These are phyloP conservation scores for Podila epigama DNA, from an alignment of 192 early-diverging fungal genomes.

Conservation along the genomic window DNA sequence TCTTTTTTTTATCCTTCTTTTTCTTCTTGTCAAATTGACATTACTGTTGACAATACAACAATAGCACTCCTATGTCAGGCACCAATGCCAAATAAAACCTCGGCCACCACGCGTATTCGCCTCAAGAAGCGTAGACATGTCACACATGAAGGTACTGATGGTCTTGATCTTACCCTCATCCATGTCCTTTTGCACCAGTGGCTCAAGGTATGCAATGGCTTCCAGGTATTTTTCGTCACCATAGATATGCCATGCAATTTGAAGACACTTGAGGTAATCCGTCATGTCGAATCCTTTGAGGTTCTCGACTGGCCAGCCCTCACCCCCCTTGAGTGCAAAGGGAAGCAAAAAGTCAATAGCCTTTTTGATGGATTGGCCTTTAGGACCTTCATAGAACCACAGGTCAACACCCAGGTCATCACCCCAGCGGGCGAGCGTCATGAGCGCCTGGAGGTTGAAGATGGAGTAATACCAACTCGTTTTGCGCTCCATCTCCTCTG, in stretches of 20 bases:
- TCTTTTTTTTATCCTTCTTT: too few relatives aligned
- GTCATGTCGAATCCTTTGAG: constrained; percentile 52
- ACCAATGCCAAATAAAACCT: constrained; percentile 49
- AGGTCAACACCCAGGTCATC: constrained; percentile 50
- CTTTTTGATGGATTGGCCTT: constrained; percentile 54
- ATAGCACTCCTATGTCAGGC: constrained; percentile 44
- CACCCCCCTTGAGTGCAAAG: constrained; percentile 51
- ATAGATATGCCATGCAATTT: constrained; percentile 60
- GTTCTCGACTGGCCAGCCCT: constrained; percentile 60
- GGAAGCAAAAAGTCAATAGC: constrained; percentile 64
- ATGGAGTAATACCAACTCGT: constrained; percentile 61
- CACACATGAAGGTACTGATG: constrained; percentile 42
- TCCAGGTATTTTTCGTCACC: constrained; percentile 54
- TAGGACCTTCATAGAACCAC: constrained; percentile 53
- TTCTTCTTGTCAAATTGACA: too few relatives aligned
- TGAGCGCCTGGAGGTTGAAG: constrained; percentile 58
- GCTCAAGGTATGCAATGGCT: constrained; percentile 38
- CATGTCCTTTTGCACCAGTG: constrained; percentile 42
- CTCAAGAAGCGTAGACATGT: constrained; percentile 36
- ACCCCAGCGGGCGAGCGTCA: constrained; percentile 51
- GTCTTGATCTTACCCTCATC: constrained; percentile 47
- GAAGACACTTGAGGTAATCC: constrained; percentile 52
- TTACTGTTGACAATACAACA: too few relatives aligned
- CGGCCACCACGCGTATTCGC: constrained; percentile 32
- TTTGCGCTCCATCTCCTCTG: constrained; percentile 54